Evolutionary conservation across 2,329 filamentous ascomycete genomes (phyloP).

Genomic region (Arachnomyces sp.): DNA sequence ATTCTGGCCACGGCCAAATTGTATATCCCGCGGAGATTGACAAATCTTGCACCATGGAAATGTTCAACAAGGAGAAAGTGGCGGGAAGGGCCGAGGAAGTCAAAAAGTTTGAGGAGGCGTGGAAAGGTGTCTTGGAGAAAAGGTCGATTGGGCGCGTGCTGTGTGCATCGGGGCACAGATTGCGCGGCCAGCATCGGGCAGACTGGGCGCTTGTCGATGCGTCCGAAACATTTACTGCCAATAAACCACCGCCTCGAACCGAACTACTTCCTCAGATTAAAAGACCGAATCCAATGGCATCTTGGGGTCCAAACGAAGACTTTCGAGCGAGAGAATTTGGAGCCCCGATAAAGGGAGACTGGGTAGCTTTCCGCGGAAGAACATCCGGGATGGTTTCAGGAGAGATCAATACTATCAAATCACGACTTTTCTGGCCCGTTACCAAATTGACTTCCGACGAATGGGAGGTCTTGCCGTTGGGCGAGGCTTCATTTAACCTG

Average conservation of each 20-base stretch:
- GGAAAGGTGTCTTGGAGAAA: background rate
- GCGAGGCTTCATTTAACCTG: background rate
- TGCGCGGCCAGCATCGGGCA: background rate
- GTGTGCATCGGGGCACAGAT: background rate
- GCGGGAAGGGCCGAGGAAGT: no score
- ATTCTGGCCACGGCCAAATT: background rate
- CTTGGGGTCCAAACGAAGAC: background rate
- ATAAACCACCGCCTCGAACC: background rate
- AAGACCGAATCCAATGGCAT: no score
- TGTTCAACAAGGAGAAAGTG: no score
- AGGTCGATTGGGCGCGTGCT: background rate
- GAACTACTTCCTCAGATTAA: no score
- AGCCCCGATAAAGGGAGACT: background rate
- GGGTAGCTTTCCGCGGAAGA: background rate
- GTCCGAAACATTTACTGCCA: background rate
- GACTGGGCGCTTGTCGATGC: constrained; percentile 1
- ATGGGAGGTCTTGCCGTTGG: background rate
- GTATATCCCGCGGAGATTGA: constrained; percentile 3
- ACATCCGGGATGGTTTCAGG: background rate
- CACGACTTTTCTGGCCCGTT: no score
- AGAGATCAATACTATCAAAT: no score
- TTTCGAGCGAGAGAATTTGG: background rate
- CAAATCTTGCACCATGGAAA: no score
- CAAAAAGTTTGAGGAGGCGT: no score
- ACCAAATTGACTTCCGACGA: background rate